These are phyloP conservation scores for Dorcoceras hygrometricum DNA, from an alignment of 257 asterid genomes.

Conservation along the genomic window DNA sequence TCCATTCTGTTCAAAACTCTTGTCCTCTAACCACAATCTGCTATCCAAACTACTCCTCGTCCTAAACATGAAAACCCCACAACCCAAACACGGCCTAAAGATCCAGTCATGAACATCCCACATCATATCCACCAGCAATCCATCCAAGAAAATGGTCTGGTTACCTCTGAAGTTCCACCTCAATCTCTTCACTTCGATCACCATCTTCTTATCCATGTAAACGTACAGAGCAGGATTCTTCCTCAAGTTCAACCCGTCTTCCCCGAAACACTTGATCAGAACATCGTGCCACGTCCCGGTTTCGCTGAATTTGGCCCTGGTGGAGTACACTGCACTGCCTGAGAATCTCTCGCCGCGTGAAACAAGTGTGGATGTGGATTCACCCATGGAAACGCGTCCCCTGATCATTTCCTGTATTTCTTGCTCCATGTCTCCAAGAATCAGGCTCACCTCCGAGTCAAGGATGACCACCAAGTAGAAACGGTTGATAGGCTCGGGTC, in stretches of 20 bases:
- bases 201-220: constrained; percentile 55
- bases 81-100: not conserved
- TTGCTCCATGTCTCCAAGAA: constrained; percentile 50
- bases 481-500: constrained; percentile 67
- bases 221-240: constrained; percentile 37
- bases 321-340: constrained; percentile 44
- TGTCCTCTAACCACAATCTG: constrained; percentile 18
- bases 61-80: constrained; percentile 12
- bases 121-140: constrained; percentile 73
- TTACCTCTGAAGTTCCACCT: constrained; percentile 89
- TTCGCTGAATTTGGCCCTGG: constrained; percentile 57
- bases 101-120: constrained; percentile 85
- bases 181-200: constrained; percentile 63
- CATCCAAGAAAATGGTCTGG: constrained; percentile 72
- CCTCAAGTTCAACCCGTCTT: constrained; percentile 24
- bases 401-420: constrained; percentile 29
- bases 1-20: not conserved
- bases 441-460: constrained; percentile 41
- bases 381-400: constrained; percentile 25
- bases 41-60: constrained; percentile 10
- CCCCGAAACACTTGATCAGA: constrained; percentile 40
- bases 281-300: constrained; percentile 55
- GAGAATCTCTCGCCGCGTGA: constrained; percentile 50
- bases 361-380: constrained; percentile 35
- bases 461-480: constrained; percentile 44